These are phyloP conservation scores for Xylaria nigripes DNA, from an alignment of 495 filamentous ascomycete genomes.

Conservation along the genomic window DNA sequence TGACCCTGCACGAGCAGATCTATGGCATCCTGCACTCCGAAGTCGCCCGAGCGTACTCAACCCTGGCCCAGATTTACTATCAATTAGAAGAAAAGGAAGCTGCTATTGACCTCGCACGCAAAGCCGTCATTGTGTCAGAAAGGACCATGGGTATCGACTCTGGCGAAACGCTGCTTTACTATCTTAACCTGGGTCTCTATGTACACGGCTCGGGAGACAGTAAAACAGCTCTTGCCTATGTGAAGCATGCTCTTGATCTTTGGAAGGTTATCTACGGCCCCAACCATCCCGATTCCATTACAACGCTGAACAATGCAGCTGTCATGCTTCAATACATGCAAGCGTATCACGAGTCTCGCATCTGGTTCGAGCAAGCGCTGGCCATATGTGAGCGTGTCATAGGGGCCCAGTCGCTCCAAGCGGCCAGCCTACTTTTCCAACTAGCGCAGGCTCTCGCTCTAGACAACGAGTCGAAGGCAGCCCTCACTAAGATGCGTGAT, in stretches of 20 bases:
- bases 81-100: constrained; percentile 91
- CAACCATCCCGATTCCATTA: constrained; percentile 94
- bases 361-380: constrained; percentile 94
- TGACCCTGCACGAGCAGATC: constrained; percentile 97
- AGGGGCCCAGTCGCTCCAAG: constrained; percentile 78
- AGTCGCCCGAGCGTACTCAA: constrained; percentile 90
- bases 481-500: constrained; percentile 87
- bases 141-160: constrained; percentile 91
- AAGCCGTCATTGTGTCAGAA: constrained; percentile 93
- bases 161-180: constrained; percentile 83
- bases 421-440: constrained; percentile 95
- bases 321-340: constrained; percentile 96
- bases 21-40: constrained; percentile 97
- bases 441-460: constrained; percentile 88
- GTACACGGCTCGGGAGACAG: constrained; percentile 88
- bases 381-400: constrained; percentile 78
- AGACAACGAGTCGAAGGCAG: constrained; percentile 82
- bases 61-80: constrained; percentile 89
- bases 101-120: constrained; percentile 89
- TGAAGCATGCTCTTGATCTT: constrained; percentile 86
- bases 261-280: constrained; percentile 96
- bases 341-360: constrained; percentile 80
- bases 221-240: constrained; percentile 69
- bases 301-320: constrained; percentile 96
- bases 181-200: constrained; percentile 93